Conservation (phyloP, 2,329 filamentous ascomycete genomes). For the Trichothecium sympodiale region DNA sequence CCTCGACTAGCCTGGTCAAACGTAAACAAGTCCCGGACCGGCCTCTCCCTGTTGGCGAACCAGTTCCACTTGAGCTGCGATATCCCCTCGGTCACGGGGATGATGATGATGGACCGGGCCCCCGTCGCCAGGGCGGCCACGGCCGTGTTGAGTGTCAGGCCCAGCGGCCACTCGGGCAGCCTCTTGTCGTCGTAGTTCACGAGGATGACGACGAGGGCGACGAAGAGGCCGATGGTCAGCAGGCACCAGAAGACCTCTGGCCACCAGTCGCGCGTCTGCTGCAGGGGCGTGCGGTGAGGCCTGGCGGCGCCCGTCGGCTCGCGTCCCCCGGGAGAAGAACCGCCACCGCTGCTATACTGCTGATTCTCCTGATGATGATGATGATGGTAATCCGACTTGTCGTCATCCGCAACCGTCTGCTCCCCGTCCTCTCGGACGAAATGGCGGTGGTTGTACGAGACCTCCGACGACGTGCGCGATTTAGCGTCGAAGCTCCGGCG, state of each 20-base stretch:
- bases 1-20: conserved; percentile 10
- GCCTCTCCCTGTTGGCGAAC: conserved; percentile 5
- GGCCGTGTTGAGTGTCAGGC: conserved; percentile 16
- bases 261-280: conserved; percentile 1
- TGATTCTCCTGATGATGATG: too few species aligned
- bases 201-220: conserved; percentile 12
- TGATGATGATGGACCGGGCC: conserved; percentile 11
- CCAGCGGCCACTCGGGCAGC: conserved; percentile 11
- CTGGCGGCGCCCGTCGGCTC: too few species aligned
- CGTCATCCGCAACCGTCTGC: too few species aligned
- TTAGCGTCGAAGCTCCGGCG: too few species aligned
- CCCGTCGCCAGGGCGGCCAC: conserved; percentile 15
- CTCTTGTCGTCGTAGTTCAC: conserved; percentile 9
- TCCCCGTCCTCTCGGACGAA: too few species aligned
- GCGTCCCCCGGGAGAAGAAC: too few species aligned
- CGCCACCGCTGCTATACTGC: too few species aligned
- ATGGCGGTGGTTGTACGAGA: too few species aligned
- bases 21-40: conserved; percentile 6
- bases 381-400: too few species aligned
- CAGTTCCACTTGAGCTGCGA: conserved; percentile 11
- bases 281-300: too few species aligned
- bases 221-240: conserved; percentile 1
- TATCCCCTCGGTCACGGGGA: conserved; percentile 13
- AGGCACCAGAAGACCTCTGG: conserved; percentile 3
- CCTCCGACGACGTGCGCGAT: too few species aligned